phyloP scores from a whole-genome alignment of 2,329 filamentous ascomycete genomes.

The Metarhizium humberi region DNA sequence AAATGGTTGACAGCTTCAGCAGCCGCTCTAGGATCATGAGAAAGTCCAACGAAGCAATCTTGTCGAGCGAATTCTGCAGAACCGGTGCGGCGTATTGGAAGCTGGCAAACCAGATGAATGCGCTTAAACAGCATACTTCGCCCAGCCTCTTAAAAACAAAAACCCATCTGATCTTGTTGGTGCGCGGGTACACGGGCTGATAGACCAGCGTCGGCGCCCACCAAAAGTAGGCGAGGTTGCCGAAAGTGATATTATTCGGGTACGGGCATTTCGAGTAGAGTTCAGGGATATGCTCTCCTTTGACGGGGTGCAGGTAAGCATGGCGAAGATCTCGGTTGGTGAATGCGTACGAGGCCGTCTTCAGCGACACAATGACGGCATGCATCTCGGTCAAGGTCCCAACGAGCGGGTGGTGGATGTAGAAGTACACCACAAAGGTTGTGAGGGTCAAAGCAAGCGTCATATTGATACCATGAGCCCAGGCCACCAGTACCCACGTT shows the following conservation, averaged over 20 bases:
- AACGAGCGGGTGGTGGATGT: constrained; percentile 87
- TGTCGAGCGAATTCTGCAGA: constrained; percentile 79
- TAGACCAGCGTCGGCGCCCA: constrained; percentile 95
- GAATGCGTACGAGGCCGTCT: constrained; percentile 90
- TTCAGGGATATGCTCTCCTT: constrained; percentile 63
- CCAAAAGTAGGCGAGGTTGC: constrained; percentile 92
- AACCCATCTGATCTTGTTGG: constrained; percentile 69
- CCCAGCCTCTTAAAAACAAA: constrained; percentile 78
- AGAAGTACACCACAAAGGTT: constrained; percentile 78
- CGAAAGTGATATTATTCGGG: constrained; percentile 79
- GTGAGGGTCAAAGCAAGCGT: constrained; percentile 72
- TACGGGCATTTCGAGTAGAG: constrained; percentile 81
- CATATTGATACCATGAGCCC: constrained; percentile 75
- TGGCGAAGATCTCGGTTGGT: constrained; percentile 94
- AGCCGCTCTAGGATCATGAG: constrained; percentile 78
- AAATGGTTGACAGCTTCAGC: constrained; percentile 93
- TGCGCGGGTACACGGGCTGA: constrained; percentile 90
- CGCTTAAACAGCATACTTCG: constrained; percentile 68
- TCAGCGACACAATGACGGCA: constrained; percentile 91
- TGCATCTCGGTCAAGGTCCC: constrained; percentile 86
- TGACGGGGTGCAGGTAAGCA: constrained; percentile 70
- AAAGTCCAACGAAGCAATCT: constrained; percentile 72
- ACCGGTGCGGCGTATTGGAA: constrained; percentile 92
- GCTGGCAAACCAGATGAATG: constrained; percentile 91
- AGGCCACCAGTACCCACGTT: constrained; percentile 73